Evolutionary conservation across 371 early-diverging fungal genomes (phyloP).

Genomic region (Circinella minor): DNA sequence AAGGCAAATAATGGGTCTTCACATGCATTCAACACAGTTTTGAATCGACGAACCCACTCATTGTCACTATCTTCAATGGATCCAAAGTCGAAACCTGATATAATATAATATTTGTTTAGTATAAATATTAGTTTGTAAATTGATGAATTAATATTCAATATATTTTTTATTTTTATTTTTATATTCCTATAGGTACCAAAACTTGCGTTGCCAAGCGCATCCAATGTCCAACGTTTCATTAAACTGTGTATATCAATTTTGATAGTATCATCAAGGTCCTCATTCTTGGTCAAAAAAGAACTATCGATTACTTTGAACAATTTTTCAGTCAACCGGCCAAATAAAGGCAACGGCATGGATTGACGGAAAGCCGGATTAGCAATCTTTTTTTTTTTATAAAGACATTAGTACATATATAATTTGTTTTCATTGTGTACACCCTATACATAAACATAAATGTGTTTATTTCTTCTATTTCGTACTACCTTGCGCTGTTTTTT

Average conservation of each 20-base stretch:
- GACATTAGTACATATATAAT: too few species aligned
- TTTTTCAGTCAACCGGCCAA: conserved; percentile 27
- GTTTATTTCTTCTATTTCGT: neutral
- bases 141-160: too few species aligned
- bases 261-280: neutral
- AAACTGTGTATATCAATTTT: conserved; percentile 19
- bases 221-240: conserved; percentile 31
- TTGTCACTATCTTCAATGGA: conserved; percentile 14
- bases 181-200: conserved; percentile 29
- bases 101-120: neutral
- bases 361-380: conserved; percentile 50
- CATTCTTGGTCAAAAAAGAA: too few species aligned
- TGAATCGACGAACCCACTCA: conserved; percentile 18
- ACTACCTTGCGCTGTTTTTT: conserved; percentile 29
- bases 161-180: too few species aligned
- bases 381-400: conserved; percentile 4
- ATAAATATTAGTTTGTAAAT: too few species aligned
- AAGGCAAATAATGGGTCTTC: conserved; percentile 43
- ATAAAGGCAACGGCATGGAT: conserved; percentile 36
- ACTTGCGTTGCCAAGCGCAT: conserved; percentile 39
- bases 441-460: neutral
- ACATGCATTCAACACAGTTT: conserved; percentile 10
- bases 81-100: conserved; percentile 23
- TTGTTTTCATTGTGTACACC: too few species aligned
- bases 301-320: conserved; percentile 21